These are phyloP conservation scores for Tritrichomonas musculus DNA, from an alignment of 208 protist genomes.

Conservation along the genomic window DNA sequence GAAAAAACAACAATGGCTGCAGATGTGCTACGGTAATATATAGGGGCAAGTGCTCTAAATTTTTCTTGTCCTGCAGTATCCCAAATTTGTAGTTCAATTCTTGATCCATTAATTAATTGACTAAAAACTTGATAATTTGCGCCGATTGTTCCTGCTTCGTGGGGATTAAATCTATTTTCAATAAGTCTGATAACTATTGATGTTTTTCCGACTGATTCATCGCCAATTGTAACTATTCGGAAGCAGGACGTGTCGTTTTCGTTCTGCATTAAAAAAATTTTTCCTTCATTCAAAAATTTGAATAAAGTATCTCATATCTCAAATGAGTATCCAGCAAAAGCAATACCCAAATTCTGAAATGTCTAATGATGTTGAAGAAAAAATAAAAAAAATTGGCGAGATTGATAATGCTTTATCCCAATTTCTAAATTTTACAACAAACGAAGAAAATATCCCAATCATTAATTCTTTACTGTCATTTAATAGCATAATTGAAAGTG, in stretches of 20 bases:
- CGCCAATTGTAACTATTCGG: background rate
- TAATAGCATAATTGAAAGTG: too few species aligned
- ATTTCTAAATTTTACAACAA: background rate
- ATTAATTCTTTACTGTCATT: too few species aligned
- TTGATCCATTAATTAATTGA: background rate
- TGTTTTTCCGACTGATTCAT: background rate
- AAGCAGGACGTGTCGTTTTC: background rate
- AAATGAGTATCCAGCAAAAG: background rate
- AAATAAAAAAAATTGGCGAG: background rate
- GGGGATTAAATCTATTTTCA: background rate
- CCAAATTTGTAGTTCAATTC: constrained; percentile 14
- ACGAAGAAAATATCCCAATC: too few species aligned
- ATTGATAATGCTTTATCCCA: background rate
- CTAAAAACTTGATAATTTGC: constrained; percentile 14
- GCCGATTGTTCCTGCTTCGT: background rate
- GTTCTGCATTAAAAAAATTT: background rate
- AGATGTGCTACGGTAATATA: background rate
- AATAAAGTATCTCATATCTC: background rate
- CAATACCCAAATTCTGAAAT: background rate
- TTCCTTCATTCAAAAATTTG: background rate
- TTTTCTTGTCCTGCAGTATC: constrained; percentile 33
- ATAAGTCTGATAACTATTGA: background rate
- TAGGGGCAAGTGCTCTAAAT: background rate
- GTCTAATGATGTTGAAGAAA: background rate
- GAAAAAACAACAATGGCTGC: background rate